A percentile compares a stretch with the other conserved stretches of the same genome.
phyloP scores from a whole-genome alignment of 1,284 basidiomycete genomes.

The Vanrija pseudolonga region DNA sequence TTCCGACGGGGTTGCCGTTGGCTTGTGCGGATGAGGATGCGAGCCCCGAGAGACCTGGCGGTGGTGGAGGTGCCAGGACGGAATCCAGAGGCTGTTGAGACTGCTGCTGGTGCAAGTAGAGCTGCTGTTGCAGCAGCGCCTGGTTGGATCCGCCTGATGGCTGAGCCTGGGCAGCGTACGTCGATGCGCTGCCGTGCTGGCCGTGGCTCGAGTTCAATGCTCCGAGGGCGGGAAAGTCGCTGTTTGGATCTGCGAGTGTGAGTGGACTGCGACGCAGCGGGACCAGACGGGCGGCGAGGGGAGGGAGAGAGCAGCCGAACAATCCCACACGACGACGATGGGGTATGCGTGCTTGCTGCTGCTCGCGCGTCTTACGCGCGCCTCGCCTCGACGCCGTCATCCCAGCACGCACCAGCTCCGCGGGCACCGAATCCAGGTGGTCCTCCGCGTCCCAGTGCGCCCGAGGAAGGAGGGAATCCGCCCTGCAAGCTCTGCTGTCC shows the following conservation, averaged over 20 bases:
- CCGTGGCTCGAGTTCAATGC: conserved; percentile 23
- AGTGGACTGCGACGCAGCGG: background rate
- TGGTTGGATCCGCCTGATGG: conserved; percentile 19
- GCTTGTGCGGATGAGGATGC: conserved; percentile 22
- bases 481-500: conserved; percentile 14
- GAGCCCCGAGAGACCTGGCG: conserved; percentile 44
- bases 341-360: no score
- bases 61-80: conserved; percentile 39
- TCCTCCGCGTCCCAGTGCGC: conserved; percentile 26
- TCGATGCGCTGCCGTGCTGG: conserved; percentile 20
- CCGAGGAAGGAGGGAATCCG: conserved; percentile 18
- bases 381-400: background rate
- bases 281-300: background rate
- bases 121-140: conserved; percentile 17
- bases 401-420: conserved; percentile 14
- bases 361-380: background rate
- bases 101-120: conserved; percentile 21
- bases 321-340: no score
- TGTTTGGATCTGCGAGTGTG: conserved; percentile 30
- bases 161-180: conserved; percentile 41
- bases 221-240: conserved; percentile 45
- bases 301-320: no score
- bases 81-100: conserved; percentile 41
- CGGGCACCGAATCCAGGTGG: conserved; percentile 42
- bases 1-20: conserved; percentile 24